These are phyloP conservation scores for Halenospora varia DNA, from an alignment of 495 filamentous ascomycete genomes.

Conservation along the genomic window DNA sequence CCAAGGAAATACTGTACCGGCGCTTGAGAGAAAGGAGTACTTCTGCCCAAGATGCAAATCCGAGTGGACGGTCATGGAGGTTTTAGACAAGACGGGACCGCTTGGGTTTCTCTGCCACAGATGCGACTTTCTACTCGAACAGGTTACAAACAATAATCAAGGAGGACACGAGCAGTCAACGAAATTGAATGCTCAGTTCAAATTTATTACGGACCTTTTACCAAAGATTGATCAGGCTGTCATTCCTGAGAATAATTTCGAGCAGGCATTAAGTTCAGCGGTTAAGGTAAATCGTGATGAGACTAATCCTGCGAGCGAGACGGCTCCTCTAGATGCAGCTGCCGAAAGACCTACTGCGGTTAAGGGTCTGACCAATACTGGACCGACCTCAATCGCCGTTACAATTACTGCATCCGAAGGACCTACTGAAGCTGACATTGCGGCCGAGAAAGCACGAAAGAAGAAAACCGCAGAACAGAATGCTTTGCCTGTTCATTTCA, in stretches of 20 bases:
- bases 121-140: conserved; percentile 67
- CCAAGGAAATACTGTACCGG: conserved; percentile 72
- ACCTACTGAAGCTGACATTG: conserved; percentile 68
- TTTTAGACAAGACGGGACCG: conserved; percentile 63
- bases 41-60: conserved; percentile 74
- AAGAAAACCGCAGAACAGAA: conserved; percentile 79
- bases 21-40: conserved; percentile 85
- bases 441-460: conserved; percentile 67
- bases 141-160: conserved; percentile 58
- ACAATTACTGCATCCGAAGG: conserved; percentile 70
- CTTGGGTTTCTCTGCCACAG: conserved; percentile 80
- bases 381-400: conserved; percentile 70
- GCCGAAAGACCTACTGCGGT: conserved; percentile 59
- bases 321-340: conserved; percentile 41
- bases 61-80: conserved; percentile 83
- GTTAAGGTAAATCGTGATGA: conserved; percentile 57
- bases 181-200: conserved; percentile 81
- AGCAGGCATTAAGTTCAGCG: conserved; percentile 62
- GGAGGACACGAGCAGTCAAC: conserved; percentile 85
- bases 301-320: conserved; percentile 52
- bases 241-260: conserved; percentile 85
- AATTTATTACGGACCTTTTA: conserved; percentile 76
- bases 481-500: conserved; percentile 83
- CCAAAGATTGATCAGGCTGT: conserved; percentile 78
- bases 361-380: conserved; percentile 62